Percentiles rank a stretch among this genome's conserved stretches.
These are phyloP conservation scores for Mycosarcoma maydis DNA, from an alignment of 1,284 basidiomycete genomes.

Conservation along the genomic window DNA sequence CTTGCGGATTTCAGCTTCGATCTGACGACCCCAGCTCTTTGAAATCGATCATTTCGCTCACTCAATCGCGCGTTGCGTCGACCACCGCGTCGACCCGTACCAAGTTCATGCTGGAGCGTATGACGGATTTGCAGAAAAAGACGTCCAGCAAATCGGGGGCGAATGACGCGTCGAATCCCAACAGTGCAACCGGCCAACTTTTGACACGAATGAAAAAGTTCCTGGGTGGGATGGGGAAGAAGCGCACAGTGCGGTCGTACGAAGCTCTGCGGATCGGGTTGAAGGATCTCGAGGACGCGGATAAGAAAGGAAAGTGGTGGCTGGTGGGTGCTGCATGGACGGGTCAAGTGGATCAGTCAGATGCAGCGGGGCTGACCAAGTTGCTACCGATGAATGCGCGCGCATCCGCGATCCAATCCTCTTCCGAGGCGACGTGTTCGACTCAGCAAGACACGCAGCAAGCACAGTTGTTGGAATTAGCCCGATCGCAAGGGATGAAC, in stretches of 20 bases:
- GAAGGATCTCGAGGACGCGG: conserved; percentile 83
- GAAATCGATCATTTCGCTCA: conserved; percentile 55
- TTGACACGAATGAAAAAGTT: conserved; percentile 58
- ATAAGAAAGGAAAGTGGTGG: conserved; percentile 97
- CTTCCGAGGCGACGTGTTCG: not conserved
- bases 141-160: not conserved
- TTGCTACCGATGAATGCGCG: conserved; percentile 38
- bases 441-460: conserved; percentile 71
- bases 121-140: conserved; percentile 50
- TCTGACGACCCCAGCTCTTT: conserved; percentile 60
- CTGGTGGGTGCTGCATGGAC: conserved; percentile 95
- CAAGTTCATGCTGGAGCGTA: conserved; percentile 65
- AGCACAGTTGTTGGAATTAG: conserved; percentile 76
- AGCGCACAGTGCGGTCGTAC: conserved; percentile 50
- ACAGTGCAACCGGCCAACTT: conserved; percentile 20
- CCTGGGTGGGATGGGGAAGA: conserved; percentile 48
- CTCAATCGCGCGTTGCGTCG: conserved; percentile 43
- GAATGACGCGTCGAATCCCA: conserved; percentile 24
- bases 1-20: conserved; percentile 58
- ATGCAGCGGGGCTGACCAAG: conserved; percentile 58
- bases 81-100: conserved; percentile 42
- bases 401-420: conserved; percentile 21
- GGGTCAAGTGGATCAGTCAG: conserved; percentile 84
- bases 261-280: conserved; percentile 68
- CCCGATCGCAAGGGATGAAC: conserved; percentile 96